These are phyloP conservation scores for Penicillium egyptiacum DNA, from an alignment of 495 filamentous ascomycete genomes.

Conservation along the genomic window DNA sequence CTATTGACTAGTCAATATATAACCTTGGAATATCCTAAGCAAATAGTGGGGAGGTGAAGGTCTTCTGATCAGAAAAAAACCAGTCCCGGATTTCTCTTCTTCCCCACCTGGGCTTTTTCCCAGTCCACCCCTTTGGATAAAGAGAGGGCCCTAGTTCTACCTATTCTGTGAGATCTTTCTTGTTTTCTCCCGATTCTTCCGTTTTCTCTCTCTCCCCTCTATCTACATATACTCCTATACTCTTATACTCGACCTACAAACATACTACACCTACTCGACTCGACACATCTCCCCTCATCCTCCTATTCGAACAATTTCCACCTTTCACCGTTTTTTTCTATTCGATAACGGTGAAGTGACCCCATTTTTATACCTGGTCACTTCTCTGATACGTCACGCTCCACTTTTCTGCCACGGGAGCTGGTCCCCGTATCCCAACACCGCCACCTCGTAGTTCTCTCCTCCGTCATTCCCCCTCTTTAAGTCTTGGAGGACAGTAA, in stretches of 20 bases:
- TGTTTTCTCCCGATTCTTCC: slow-evolving; percentile 6
- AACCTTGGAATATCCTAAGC: too few relatives aligned
- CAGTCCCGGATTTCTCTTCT: slow-evolving; percentile 30
- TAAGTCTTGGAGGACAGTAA: slow-evolving; percentile 23
- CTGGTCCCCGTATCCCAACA: slow-evolving; percentile 18
- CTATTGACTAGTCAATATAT: too few relatives aligned
- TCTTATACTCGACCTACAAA: background rate
- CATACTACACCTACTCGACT: too few relatives aligned
- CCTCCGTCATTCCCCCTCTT: slow-evolving; percentile 15
- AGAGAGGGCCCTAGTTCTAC: slow-evolving; percentile 12
- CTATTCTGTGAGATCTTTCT: slow-evolving; percentile 2
- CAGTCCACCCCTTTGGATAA: slow-evolving; percentile 17
- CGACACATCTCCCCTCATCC: background rate
- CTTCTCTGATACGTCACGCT: slow-evolving; percentile 38
- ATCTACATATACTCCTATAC: background rate
- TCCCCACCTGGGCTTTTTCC: slow-evolving; percentile 9
- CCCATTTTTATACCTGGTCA: slow-evolving; percentile 4
- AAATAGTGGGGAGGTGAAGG: slow-evolving; percentile 35
- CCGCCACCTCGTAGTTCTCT: slow-evolving; percentile 22
- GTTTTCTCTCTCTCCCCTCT: slow-evolving; percentile 1
- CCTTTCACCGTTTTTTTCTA: background rate
- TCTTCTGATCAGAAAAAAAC: slow-evolving; percentile 46
- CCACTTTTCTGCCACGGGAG: slow-evolving; percentile 24
- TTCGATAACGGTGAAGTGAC: background rate
- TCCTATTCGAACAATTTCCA: background rate